Evolutionary conservation across 495 filamentous ascomycete species (phyloP).

Genomic region (Aspergillus haitiensis): DNA sequence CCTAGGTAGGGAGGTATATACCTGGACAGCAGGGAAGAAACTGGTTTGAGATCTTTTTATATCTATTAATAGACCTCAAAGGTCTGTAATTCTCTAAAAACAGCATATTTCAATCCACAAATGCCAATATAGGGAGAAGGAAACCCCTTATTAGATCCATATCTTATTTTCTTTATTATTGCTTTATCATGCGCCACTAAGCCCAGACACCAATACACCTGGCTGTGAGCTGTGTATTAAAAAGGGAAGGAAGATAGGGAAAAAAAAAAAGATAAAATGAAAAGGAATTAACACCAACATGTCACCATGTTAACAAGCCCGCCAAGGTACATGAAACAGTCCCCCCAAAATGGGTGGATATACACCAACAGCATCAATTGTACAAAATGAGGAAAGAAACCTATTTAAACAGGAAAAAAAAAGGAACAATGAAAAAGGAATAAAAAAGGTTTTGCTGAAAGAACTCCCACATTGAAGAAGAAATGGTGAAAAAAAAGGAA

Average conservation of each 20-base stretch:
- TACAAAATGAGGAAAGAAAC: constrained; percentile 21
- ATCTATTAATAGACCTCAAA: constrained; percentile 5
- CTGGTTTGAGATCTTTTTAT: neutral
- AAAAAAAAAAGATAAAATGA: constrained; percentile 17
- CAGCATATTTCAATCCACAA: neutral
- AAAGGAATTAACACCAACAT: constrained; percentile 25
- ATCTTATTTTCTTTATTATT: constrained; percentile 7
- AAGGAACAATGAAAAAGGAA: no score
- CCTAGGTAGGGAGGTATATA: no score
- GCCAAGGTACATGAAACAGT: constrained; percentile 26
- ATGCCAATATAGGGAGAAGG: neutral
- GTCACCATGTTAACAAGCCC: constrained; percentile 21
- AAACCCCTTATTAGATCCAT: neutral
- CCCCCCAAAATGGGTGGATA: constrained; percentile 9
- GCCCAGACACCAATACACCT: constrained; percentile 14
- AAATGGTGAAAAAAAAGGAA: constrained; percentile 4
- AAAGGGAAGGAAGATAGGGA: constrained; percentile 8
- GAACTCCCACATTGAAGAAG: constrained; percentile 7
- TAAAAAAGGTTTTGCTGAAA: constrained; percentile 12
- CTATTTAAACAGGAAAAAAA: constrained; percentile 8
- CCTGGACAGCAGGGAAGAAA: neutral
- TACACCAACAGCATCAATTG: constrained; percentile 24
- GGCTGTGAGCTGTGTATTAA: neutral
- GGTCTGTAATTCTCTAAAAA: neutral
- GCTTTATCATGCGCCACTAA: constrained; percentile 15